These are phyloP conservation scores for Fusarium illudens DNA, from an alignment of 2,329 filamentous ascomycete genomes.

Conservation along the genomic window DNA sequence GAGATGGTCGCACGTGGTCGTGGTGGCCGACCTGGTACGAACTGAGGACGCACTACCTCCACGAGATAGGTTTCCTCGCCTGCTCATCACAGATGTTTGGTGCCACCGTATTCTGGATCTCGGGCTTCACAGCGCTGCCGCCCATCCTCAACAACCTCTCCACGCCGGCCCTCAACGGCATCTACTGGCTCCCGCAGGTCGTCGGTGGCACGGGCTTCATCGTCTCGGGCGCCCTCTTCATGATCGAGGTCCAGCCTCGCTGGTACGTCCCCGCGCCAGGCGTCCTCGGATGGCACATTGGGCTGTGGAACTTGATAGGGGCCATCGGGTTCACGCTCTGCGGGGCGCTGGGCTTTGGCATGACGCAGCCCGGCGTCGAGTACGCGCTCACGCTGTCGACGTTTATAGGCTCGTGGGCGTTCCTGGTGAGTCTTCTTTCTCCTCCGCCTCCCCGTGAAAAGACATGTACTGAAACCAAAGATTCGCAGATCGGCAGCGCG, in stretches of 20 bases:
- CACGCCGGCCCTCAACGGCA: constrained; percentile 52
- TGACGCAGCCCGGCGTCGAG: constrained; percentile 42
- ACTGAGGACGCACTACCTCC: constrained; percentile 65
- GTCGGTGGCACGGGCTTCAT: constrained; percentile 71
- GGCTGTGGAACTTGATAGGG: constrained; percentile 71
- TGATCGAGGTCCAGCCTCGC: constrained; percentile 70
- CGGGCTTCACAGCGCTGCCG: constrained; percentile 67
- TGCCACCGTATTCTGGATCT: constrained; percentile 71
- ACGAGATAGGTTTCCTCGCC: constrained; percentile 61
- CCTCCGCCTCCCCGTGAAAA: rapidly evolving
- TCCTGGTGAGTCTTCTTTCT: constrained; percentile 44
- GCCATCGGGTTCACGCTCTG: constrained; percentile 70
- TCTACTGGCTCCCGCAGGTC: constrained; percentile 69
- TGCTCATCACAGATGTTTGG: constrained; percentile 64
- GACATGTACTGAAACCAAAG: not conserved
- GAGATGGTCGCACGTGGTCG: constrained; percentile 54
- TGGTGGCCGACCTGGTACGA: constrained; percentile 69
- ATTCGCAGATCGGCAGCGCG: constrained; percentile 33
- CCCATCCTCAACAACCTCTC: constrained; percentile 56
- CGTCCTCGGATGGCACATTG: constrained; percentile 73
- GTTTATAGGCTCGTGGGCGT: constrained; percentile 60
- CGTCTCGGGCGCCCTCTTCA: constrained; percentile 65
- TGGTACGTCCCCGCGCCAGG: constrained; percentile 68
- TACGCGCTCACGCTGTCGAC: constrained; percentile 60
- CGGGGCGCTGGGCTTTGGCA: constrained; percentile 63